Conservation (phyloP, 768 basidiomycete genomes). For the Pleurotus djamor region DNA sequence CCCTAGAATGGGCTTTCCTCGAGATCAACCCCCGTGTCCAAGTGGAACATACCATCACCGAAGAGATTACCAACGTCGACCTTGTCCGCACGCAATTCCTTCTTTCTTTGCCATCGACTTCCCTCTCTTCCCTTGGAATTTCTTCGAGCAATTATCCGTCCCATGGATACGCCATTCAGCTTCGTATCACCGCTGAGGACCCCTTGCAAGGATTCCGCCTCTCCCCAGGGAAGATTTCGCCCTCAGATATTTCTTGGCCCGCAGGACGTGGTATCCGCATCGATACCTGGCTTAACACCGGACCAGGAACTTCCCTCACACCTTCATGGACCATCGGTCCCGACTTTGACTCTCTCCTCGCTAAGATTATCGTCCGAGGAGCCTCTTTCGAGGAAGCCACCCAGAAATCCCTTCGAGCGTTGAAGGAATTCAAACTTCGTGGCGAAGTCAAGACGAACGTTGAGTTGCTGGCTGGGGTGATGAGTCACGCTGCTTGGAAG, state of each 20-base stretch:
- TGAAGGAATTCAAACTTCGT: constrained; percentile 79
- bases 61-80: constrained; percentile 88
- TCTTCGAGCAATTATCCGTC: constrained; percentile 67
- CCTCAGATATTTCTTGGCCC: constrained; percentile 65
- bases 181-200: constrained; percentile 90
- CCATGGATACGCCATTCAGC: constrained; percentile 80
- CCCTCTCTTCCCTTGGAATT: constrained; percentile 70
- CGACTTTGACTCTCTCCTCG: constrained; percentile 86
- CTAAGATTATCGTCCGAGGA: constrained; percentile 81
- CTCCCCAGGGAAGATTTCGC: constrained; percentile 80
- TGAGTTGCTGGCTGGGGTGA: constrained; percentile 25
- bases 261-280: constrained; percentile 86
- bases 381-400: constrained; percentile 82
- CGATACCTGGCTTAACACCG: constrained; percentile 79
- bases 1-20: constrained; percentile 82
- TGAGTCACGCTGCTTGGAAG: constrained; percentile 28
- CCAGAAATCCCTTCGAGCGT: constrained; percentile 77
- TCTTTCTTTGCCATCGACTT: constrained; percentile 69
- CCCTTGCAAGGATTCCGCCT: constrained; percentile 73
- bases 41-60: constrained; percentile 92
- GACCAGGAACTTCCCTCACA: constrained; percentile 50
- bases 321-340: constrained; percentile 42
- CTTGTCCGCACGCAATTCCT: constrained; percentile 89
- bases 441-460: constrained; percentile 40
- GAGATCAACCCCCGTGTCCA: constrained; percentile 93